phyloP scores from a whole-genome alignment of 148 eudicot species.

The Mesembryanthemum crystallinum region DNA sequence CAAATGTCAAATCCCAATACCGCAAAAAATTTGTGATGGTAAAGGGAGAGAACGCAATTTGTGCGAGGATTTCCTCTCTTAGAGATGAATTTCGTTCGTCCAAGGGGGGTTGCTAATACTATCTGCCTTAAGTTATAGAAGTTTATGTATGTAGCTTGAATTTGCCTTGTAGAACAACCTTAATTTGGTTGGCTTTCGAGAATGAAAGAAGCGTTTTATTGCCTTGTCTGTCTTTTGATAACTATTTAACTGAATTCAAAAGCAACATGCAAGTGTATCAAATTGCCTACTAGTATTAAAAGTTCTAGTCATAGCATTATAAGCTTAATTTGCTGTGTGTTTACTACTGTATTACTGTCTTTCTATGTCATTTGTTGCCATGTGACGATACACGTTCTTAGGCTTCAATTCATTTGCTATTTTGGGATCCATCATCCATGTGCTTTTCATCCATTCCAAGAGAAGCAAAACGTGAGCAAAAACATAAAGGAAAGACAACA shows the following conservation, averaged over 20 bases:
- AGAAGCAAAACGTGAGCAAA: no score
- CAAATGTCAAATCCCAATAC: background rate
- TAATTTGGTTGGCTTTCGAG: background rate
- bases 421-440: no score
- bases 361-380: no score
- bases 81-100: constrained; percentile 40
- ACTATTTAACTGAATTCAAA: background rate
- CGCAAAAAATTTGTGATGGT: background rate
- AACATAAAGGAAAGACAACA: no score
- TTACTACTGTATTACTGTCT: no score
- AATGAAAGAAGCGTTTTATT: background rate
- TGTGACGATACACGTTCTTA: no score
- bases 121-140: background rate
- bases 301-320: background rate
- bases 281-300: background rate
- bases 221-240: background rate
- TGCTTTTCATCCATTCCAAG: no score
- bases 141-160: constrained; percentile 9
- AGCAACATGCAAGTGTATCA: background rate
- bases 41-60: no score
- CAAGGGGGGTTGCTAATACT: constrained; percentile 21
- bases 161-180: background rate
- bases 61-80: constrained; percentile 30
- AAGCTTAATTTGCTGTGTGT: no score
- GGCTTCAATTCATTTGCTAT: no score